phyloP scores from a whole-genome alignment of 2,329 filamentous ascomycete genomes.

The Penicillium frequentans region DNA sequence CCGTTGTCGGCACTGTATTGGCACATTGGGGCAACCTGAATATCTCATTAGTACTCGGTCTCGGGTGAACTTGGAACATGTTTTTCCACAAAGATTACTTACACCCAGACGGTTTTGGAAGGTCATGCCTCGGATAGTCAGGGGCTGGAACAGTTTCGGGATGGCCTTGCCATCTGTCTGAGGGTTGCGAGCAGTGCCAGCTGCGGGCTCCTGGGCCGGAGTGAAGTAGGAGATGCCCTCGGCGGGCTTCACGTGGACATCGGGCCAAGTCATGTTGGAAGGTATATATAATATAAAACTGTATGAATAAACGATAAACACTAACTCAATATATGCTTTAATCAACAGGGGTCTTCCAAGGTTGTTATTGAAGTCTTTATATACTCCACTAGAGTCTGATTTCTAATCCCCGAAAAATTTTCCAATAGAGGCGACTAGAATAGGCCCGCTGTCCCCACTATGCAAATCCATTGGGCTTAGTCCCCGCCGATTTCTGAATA shows the following conservation, averaged over 20 bases:
- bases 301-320: not conserved
- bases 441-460: not conserved
- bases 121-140: conserved; percentile 58
- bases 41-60: conserved; percentile 7
- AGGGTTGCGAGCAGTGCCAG: conserved; percentile 42
- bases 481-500: not conserved
- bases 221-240: conserved; percentile 44
- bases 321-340: no score
- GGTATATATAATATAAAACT: not conserved
- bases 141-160: conserved; percentile 60
- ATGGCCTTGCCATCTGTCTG: conserved; percentile 40
- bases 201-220: conserved; percentile 37
- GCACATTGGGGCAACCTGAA: conserved; percentile 54
- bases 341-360: not conserved
- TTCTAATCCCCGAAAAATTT: conserved; percentile 13
- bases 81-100: conserved; percentile 14
- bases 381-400: conserved; percentile 2
- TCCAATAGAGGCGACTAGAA: not conserved
- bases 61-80: conserved; percentile 2
- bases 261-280: conserved; percentile 27
- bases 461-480: not conserved
- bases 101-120: conserved; percentile 66
- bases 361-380: not conserved
- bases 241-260: conserved; percentile 38
- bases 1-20: conserved; percentile 68